Percentiles rank a stretch among this genome's conserved stretches.
Conservation (phyloP, 441 rosid genomes). For the Pelargonium exstipulatum region DNA sequence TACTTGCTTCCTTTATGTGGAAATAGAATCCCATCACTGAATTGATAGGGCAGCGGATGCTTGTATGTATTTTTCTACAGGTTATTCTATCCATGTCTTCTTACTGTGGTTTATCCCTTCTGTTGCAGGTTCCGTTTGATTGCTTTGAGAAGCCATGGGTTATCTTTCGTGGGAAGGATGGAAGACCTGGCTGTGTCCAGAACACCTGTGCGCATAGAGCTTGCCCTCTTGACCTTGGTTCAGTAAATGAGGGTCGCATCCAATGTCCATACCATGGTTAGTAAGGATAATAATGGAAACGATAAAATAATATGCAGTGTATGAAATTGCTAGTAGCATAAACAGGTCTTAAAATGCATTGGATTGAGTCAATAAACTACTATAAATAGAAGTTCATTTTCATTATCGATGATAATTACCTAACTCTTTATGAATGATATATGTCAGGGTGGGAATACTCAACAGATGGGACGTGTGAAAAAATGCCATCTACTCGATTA, state of each 20-base stretch:
- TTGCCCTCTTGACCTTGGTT: slow-evolving; percentile 94
- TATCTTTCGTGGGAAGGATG: slow-evolving; percentile 79
- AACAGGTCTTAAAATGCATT: not conserved
- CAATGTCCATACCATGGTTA: slow-evolving; percentile 93
- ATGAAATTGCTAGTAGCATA: not conserved
- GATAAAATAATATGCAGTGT: not conserved
- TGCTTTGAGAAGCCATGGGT: slow-evolving; percentile 98
- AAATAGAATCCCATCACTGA: too few relatives aligned
- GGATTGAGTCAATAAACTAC: not conserved
- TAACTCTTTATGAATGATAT: slow-evolving; percentile 10
- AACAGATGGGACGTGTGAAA: slow-evolving; percentile 83
- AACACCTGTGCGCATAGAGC: slow-evolving; percentile 97
- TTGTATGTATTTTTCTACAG: too few relatives aligned
- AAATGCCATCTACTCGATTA: slow-evolving; percentile 82
- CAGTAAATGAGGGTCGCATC: slow-evolving; percentile 83
- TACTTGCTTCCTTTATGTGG: too few relatives aligned
- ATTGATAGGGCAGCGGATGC: too few relatives aligned
- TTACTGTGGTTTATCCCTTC: not conserved
- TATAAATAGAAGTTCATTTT: not conserved
- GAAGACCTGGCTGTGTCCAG: slow-evolving; percentile 83
- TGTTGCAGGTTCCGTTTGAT: slow-evolving; percentile 70
- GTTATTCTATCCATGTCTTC: not conserved
- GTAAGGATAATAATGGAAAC: slow-evolving; percentile 26
- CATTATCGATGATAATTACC: slow-evolving; percentile 14
- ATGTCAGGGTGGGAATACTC: slow-evolving; percentile 87